Percentiles rank a stretch among this genome's conserved stretches.
phyloP scores from a whole-genome alignment of 371 early-diverging fungal species.

The Mortierella sp. region DNA sequence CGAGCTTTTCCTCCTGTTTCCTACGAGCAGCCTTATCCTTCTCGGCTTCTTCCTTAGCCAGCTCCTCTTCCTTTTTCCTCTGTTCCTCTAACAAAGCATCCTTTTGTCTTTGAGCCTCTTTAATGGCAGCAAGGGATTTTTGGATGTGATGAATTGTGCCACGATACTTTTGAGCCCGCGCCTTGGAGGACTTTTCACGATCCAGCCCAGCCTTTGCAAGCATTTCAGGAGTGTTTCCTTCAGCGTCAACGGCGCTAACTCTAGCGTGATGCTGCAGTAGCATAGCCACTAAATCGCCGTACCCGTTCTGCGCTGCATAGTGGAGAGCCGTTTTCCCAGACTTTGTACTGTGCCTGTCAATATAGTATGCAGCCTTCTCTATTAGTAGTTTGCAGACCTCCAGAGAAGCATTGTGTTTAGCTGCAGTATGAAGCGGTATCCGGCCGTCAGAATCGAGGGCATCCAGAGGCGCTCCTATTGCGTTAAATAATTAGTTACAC shows the following conservation, averaged over 20 bases:
- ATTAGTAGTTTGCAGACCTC: conserved; percentile 31
- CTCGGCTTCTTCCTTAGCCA: conserved; percentile 53
- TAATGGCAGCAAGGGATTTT: conserved; percentile 41
- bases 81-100: conserved; percentile 49
- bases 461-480: conserved; percentile 41
- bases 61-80: conserved; percentile 36
- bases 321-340: conserved; percentile 50
- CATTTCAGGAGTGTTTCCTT: conserved; percentile 54
- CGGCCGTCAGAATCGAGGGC: conserved; percentile 43
- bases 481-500: not conserved
- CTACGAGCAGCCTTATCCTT: conserved; percentile 51
- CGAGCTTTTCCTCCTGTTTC: conserved; percentile 58
- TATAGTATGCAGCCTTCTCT: conserved; percentile 34
- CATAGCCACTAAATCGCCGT: conserved; percentile 43
- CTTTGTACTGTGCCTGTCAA: conserved; percentile 22
- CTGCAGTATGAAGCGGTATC: conserved; percentile 48
- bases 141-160: conserved; percentile 40
- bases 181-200: conserved; percentile 40
- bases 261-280: conserved; percentile 51
- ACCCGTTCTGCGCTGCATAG: conserved; percentile 49
- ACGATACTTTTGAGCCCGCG: conserved; percentile 35
- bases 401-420: conserved; percentile 18
- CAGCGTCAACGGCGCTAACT: conserved; percentile 20
- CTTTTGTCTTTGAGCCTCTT: conserved; percentile 44
- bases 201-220: conserved; percentile 50